Evolutionary conservation across 2,329 filamentous ascomycete species (phyloP).

Genomic region (Parafenestella ontariensis): DNA sequence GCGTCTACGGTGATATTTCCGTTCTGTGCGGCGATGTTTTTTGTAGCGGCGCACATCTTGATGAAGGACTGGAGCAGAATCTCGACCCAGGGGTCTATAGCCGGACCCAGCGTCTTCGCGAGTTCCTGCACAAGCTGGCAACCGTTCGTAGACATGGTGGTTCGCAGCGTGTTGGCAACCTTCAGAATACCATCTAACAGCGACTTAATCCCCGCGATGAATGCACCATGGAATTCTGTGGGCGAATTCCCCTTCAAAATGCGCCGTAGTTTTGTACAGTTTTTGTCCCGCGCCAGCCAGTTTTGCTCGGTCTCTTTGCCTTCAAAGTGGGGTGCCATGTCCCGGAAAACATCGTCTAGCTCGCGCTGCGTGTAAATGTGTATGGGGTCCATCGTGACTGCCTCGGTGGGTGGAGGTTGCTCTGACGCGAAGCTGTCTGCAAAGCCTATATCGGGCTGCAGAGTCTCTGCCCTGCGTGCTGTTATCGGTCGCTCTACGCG

Average conservation of each 20-base stretch:
- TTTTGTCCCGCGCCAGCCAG: conserved; percentile 87
- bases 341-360: conserved; percentile 83
- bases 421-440: conserved; percentile 56
- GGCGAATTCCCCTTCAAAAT: conserved; percentile 85
- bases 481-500: conserved; percentile 36
- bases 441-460: conserved; percentile 53
- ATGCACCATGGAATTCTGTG: conserved; percentile 75
- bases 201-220: conserved; percentile 72
- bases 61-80: conserved; percentile 87
- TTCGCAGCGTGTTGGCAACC: conserved; percentile 80
- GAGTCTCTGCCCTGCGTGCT: conserved; percentile 42
- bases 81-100: conserved; percentile 87
- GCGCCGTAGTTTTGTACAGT: conserved; percentile 75
- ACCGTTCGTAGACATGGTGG: conserved; percentile 87
- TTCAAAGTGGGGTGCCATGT: conserved; percentile 83
- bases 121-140: conserved; percentile 86
- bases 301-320: conserved; percentile 90
- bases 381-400: conserved; percentile 76
- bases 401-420: conserved; percentile 68
- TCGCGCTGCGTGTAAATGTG: conserved; percentile 86
- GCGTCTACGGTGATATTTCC: conserved; percentile 82
- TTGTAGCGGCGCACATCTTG: conserved; percentile 87
- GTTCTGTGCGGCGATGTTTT: conserved; percentile 88
- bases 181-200: conserved; percentile 90
- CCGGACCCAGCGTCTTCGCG: conserved; percentile 75